Base-by-base conservation (phyloP, 352 stramenopile genomes). In the Pythium apleroticum region DNA sequence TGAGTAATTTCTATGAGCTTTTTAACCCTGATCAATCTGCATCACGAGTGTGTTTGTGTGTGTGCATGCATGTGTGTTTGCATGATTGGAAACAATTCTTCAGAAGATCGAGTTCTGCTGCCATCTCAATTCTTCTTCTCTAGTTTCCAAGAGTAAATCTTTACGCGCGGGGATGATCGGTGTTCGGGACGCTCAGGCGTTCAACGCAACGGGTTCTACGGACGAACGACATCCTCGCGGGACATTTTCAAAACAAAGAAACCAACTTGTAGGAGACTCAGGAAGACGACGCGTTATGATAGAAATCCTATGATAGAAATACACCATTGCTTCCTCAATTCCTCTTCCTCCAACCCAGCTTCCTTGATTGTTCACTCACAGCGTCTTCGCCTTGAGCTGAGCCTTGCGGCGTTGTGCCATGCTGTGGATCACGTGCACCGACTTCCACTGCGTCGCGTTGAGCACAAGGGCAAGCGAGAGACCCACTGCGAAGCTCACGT, bases 11-110 rank as follows among this genome's bases (percentile, higher is more conserved):
- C 76, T 71, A 79, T 86, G 79, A 90, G 79, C 81, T 88, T 90
- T 90, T 90, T 90, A 90, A 90, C 81, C 69, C 81, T 90, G 81
- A 90, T 87, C 76, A 84, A 81, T 81, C 69, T 55, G 50, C 24
- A 20, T 31, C 24, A 4, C 35, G 35, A 43, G 35, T 43, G 35
- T 19, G 35, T 19, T 43, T 43, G 35, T 43, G 14, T 43, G 12
- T 39, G 27, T 69, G n/a, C 65, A 31, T 20, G 27, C 66, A 45
- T 69, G 55, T 68, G 33, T 69, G 37, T 63, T 15, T 24, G 30
- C n/a, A 35, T 58, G 25, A 53, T 63, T 33, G 22, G 12, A 49
- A 74, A 68, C 60, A 69, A 68, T 72, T 76, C 72, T 78, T 75
- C 68, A 73, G 68, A 71, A 64, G 66, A 68, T 50, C 63, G 63